phyloP scores from a whole-genome alignment of 768 basidiomycete species.

The Tricholoma matsutake region DNA sequence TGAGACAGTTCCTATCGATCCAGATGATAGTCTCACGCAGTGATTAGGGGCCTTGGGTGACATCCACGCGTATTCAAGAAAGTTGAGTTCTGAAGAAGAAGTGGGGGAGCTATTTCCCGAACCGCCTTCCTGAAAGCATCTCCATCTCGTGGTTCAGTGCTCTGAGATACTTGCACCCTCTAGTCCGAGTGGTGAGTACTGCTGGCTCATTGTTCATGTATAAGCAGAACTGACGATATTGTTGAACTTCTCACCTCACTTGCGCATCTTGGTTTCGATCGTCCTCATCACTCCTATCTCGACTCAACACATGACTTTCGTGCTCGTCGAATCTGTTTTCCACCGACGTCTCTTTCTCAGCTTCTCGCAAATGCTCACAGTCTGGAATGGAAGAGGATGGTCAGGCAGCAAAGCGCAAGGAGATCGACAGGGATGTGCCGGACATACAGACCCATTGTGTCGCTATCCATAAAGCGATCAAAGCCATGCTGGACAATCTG shows the following conservation, averaged over 20 bases:
- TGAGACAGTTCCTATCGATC: no score
- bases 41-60: no score
- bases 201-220: neutral
- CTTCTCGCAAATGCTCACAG: conserved; percentile 5
- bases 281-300: neutral
- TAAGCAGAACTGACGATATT: neutral
- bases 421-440: neutral
- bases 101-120: no score
- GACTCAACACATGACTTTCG: conserved; percentile 6
- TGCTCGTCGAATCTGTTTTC: conserved; percentile 7
- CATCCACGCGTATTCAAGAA: no score
- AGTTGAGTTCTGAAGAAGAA: no score
- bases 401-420: conserved; percentile 7
- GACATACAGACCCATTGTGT: conserved; percentile 6
- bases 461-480: conserved; percentile 12
- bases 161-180: no score
- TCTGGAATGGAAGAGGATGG: conserved; percentile 9
- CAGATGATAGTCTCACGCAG: no score
- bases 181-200: neutral
- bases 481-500: conserved; percentile 9
- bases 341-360: conserved; percentile 6
- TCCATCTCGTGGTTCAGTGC: no score
- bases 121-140: no score
- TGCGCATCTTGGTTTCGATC: neutral
- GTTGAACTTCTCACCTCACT: neutral